These are phyloP conservation scores for Pezicula rhizophila DNA, from an alignment of 2,329 filamentous ascomycete species.

Conservation along the genomic window DNA sequence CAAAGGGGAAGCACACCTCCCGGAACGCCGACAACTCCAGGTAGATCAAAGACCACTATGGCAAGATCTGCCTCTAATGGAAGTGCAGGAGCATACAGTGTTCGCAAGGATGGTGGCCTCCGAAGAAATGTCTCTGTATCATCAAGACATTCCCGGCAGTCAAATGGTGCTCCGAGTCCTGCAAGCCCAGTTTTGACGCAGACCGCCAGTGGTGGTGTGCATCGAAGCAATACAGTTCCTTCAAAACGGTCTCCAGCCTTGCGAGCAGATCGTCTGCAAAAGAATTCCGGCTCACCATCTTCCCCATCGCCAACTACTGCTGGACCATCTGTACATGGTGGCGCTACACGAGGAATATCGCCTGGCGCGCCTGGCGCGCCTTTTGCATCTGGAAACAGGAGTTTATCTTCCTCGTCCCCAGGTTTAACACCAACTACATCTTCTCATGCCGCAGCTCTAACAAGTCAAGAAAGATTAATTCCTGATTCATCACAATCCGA, in stretches of 20 bases:
- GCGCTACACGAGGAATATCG: conserved; percentile 16
- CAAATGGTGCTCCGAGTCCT: conserved; percentile 65
- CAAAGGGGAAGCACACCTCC: conserved; percentile 61
- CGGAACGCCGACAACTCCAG: conserved; percentile 42
- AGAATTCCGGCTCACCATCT: conserved; percentile 46
- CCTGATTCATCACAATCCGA: conserved; percentile 7
- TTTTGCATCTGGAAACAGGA: conserved; percentile 10
- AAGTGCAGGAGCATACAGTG: conserved; percentile 81
- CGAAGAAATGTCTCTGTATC: conserved; percentile 88
- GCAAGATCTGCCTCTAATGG: conserved; percentile 78
- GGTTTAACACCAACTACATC: conserved; percentile 14
- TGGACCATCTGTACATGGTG: conserved; percentile 27
- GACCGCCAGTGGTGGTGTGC: conserved; percentile 50
- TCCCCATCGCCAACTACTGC: conserved; percentile 37
- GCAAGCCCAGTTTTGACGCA: conserved; percentile 57
- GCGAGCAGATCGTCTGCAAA: conserved; percentile 60
- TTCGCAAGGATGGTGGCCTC: conserved; percentile 72
- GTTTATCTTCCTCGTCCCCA: conserved; percentile 17
- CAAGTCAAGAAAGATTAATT: conserved; percentile 44
- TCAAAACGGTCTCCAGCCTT: conserved; percentile 80
- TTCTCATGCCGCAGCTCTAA: conserved; percentile 26
- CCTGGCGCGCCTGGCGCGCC: conserved; percentile 7
- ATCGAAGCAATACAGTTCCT: conserved; percentile 85
- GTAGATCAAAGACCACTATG: conserved; percentile 51
- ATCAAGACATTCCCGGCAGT: conserved; percentile 76